A percentile compares a stretch with the other conserved stretches of the same genome.
Conservation (phyloP, 371 early-diverging fungal species). For the Amoeboaphelidium protococcarum region DNA sequence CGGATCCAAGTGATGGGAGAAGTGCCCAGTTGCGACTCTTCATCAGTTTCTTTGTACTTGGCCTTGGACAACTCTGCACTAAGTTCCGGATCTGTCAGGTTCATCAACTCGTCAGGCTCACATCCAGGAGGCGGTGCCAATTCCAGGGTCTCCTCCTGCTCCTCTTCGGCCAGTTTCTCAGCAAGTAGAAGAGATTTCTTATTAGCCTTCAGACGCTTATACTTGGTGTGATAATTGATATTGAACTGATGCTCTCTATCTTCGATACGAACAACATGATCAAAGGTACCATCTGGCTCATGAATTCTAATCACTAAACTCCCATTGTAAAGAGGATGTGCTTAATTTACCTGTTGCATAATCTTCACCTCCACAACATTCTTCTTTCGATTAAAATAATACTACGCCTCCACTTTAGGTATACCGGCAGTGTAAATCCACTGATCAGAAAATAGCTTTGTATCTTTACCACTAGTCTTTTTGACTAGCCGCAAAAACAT, state of each 20-base stretch:
- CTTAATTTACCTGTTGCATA: constrained; percentile 40
- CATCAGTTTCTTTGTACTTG: neutral
- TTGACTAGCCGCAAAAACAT: constrained; percentile 48
- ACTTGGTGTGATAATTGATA: constrained; percentile 81
- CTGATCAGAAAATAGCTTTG: constrained; percentile 58
- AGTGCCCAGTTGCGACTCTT: constrained; percentile 3
- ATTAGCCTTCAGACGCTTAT: constrained; percentile 51
- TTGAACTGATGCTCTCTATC: constrained; percentile 43
- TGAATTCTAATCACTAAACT: constrained; percentile 66
- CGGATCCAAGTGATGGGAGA: constrained; percentile 88
- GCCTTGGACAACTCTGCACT: neutral
- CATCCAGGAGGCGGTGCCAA: constrained; percentile 26
- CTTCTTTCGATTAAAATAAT: constrained; percentile 69
- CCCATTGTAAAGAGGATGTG: constrained; percentile 30
- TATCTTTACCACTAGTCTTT: constrained; percentile 39
- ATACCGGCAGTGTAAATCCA: constrained; percentile 45
- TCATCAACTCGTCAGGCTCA: constrained; percentile 27
- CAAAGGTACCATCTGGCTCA: constrained; percentile 81
- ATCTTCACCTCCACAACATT: constrained; percentile 64
- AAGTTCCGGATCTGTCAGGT: neutral
- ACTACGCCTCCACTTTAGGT: constrained; percentile 48
- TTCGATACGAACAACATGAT: constrained; percentile 65
- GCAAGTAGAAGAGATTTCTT: constrained; percentile 13
- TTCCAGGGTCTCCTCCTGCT: neutral
- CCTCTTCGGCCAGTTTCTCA: neutral